Evolutionary conservation across 176 grass and related monocot genomes (phyloP), one percentile per base, ranked within the genome.

Genomic region (Phyllostachys edulis): DNA sequence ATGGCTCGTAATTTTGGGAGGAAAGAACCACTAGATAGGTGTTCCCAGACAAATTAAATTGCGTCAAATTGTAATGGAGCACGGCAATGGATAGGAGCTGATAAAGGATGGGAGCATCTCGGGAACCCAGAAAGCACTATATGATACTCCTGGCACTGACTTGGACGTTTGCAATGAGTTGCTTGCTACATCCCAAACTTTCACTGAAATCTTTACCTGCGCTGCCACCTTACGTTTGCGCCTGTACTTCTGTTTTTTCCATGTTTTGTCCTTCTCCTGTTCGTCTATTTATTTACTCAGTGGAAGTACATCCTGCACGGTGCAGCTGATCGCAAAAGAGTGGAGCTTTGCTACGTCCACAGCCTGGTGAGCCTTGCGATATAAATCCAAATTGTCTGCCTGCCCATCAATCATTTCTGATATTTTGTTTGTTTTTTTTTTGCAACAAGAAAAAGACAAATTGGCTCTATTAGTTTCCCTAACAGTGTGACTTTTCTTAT

Each of bases 171-270:
- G 78, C 78, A 52, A 41, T 55, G 71, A 54, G 69, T 39, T 63
- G 55, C 44, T 70, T 12, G 77, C 75, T 73, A 60, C 38, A 36
- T n/a, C 60, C 87, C 75, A 74, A 84, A 38, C 26, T 79, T 36
- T 66, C 71, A 47, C 71, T 45, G 78, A 77, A 71, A 71, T 37
- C 38, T 77, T 90, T 71, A 26, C 82, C 37, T 38, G 29, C 18
- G 9, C 85, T 45, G 41, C 18, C 17, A 81, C 41, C 62, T 66
- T 85, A 40, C 16, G 40, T 42, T 17, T 42, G 76, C 76, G 54
- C 32, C 46, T 46, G 83, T 54, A 71, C 80, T n/a, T 71, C 49
- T 86, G 71, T 89, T 85, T 60, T 70, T 82, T 59, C 88, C 78
- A 6, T 81, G 17, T 75, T 70, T 89, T 75, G 34, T 81, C 69